phyloP scores from a whole-genome alignment of 805 yeast species.

The Blastobotrys chiropterorum region DNA sequence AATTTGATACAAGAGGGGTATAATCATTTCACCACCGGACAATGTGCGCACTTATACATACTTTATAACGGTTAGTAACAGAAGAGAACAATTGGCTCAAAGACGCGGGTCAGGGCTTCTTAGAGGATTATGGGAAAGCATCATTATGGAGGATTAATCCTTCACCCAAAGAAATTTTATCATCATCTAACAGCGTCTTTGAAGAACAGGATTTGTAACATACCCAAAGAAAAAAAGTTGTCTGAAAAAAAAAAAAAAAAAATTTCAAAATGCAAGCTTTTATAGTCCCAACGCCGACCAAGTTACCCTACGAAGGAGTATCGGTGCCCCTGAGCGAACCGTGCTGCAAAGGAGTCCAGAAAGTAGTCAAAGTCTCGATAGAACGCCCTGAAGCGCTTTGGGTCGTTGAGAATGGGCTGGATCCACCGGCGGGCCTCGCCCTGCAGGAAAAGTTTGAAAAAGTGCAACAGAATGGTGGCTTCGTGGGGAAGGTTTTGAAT shows the following conservation, averaged over 20 bases:
- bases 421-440: not conserved
- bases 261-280: not conserved
- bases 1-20: constrained; percentile 10
- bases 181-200: constrained; percentile 11
- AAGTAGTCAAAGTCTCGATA: not conserved
- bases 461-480: not conserved
- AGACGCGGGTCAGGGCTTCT: constrained; percentile 23
- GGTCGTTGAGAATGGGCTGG: not conserved
- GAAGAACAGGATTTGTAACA: not conserved
- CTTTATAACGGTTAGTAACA: not conserved
- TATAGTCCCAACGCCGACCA: not conserved
- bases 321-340: not conserved
- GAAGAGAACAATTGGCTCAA: not conserved
- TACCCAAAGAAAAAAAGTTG: not conserved
- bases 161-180: constrained; percentile 15
- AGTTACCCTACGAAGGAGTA: not conserved
- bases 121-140: constrained; percentile 21
- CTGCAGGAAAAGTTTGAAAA: not conserved
- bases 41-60: constrained; percentile 1
- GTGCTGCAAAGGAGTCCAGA: not conserved
- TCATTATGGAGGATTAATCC: constrained; percentile 8
- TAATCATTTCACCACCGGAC: constrained; percentile 23
- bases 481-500: not conserved
- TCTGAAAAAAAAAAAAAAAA: not conserved
- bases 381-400: not conserved